Percentiles rank a stretch among this genome's conserved stretches.
Conservation (phyloP, 2,329 filamentous ascomycete species). For the Calonectria pauciramosa region DNA sequence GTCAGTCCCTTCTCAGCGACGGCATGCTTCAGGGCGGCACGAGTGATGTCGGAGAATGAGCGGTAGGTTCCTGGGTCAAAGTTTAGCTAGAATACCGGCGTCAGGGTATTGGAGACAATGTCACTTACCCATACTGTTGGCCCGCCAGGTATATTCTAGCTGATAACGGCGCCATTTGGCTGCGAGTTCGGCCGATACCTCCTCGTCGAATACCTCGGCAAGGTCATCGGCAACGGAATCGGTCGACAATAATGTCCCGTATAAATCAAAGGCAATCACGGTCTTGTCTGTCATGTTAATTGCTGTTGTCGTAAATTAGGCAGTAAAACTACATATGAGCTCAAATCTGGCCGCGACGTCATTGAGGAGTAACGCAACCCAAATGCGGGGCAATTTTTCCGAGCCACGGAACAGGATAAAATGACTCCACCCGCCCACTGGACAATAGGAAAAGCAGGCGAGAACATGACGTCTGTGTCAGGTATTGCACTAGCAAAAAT, state of each 20-base stretch:
- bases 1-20: neutral
- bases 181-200: neutral
- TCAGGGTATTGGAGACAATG: too few species aligned
- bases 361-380: neutral
- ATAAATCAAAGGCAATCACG: neutral
- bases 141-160: slow-evolving; percentile 1
- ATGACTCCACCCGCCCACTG: neutral
- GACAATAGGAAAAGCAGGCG: neutral
- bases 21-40: neutral
- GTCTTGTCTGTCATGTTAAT: neutral
- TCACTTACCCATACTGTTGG: neutral
- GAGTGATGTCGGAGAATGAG: neutral
- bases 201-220: neutral
- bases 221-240: neutral
- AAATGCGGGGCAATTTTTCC: slow-evolving; percentile 5
- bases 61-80: neutral
- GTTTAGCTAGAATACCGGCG: neutral
- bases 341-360: neutral
- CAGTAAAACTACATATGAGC: neutral
- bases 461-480: neutral
- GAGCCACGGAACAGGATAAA: neutral
- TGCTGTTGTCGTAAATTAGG: neutral
- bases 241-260: neutral
- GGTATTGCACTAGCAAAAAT: neutral
- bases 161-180: neutral